phyloP scores from a whole-genome alignment of 2,329 filamentous ascomycete species.

The Teratosphaeria zuluensis region DNA sequence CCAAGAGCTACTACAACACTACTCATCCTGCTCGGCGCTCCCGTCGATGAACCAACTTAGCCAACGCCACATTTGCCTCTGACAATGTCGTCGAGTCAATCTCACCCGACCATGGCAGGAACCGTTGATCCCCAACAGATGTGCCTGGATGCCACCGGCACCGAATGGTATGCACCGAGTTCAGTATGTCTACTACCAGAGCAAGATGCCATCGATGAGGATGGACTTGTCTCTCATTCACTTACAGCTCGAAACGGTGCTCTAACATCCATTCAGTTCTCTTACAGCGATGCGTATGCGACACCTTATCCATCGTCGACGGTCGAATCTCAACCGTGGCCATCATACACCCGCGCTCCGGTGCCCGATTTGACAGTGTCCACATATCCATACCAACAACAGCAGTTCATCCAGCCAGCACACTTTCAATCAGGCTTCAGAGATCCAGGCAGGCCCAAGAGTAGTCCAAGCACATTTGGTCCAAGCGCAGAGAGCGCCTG shows the following conservation, averaged over 20 bases:
- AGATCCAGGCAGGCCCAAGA: slow-evolving; percentile 29
- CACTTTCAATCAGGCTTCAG: slow-evolving; percentile 8
- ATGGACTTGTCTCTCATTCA: background rate
- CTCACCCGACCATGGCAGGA: slow-evolving; percentile 16
- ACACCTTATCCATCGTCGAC: slow-evolving; percentile 26
- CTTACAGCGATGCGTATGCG: slow-evolving; percentile 24
- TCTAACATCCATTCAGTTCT: slow-evolving; percentile 13
- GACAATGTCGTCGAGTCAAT: slow-evolving; percentile 22
- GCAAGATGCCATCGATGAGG: background rate
- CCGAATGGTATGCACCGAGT: slow-evolving; percentile 22
- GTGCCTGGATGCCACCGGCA: slow-evolving; percentile 14
- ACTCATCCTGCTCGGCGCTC: slow-evolving; percentile 13
- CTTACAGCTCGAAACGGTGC: background rate
- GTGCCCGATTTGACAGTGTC: slow-evolving; percentile 17
- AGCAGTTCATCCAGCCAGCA: slow-evolving; percentile 11
- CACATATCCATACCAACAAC: slow-evolving; percentile 9
- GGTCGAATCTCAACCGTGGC: slow-evolving; percentile 23
- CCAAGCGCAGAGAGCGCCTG: slow-evolving; percentile 30
- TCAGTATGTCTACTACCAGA: slow-evolving; percentile 17
- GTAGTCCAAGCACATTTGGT: slow-evolving; percentile 35
- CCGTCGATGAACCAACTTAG: slow-evolving; percentile 17
- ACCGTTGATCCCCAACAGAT: slow-evolving; percentile 21
- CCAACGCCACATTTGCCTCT: slow-evolving; percentile 12
- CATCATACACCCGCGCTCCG: slow-evolving; percentile 14
- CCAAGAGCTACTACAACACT: slow-evolving; percentile 13